Evolutionary conservation across 164 flowering plant species (phyloP), one percentile per base, ranked within the genome.

Genomic region (Liriodendron chinense): DNA sequence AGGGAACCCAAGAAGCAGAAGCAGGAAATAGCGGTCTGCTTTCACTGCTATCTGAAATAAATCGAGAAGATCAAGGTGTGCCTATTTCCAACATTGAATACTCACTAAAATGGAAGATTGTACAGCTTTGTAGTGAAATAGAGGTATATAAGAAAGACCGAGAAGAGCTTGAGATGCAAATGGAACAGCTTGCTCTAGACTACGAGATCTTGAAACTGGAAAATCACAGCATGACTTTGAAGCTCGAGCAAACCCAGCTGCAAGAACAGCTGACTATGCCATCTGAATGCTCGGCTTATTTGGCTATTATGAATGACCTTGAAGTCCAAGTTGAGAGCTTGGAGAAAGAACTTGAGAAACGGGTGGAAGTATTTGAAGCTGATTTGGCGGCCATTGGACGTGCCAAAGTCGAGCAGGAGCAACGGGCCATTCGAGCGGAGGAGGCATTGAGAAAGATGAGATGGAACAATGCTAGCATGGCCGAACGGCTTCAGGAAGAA

Each of bases 361-460:
- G 86, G 75, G 87, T 83, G 9, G 83, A 81, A 68, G 87, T 69
- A 53, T 91, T 89, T 82, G 93, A 90, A 87, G 84, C 87, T 72
- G 92, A 91, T 83, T 80, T 96, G 67, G 97, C 90, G 67, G 83
- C 79, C 70, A 68, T 91, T 21, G 84, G 83, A 1, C 72, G 34
- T 66, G 88, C 85, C 49, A 96, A 91, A 85, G 88, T 94, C 18
- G 91, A 92, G 88, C 97, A 91, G 85, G 99, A 94, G 79, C 87
- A 92, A 72, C 87, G 94, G 87, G 98, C 98, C 28, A 90, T 94
- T 80, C 83, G 59, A 80, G 98, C 97, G 64, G 98, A 96, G 80
- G 93, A 89, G 73, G 84, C 85, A n/a, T 74, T 96, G 83, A 86
- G 89, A 78, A 86, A 83, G 80, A 89, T 83, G 25, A 86, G 86